Conservation (phyloP, 441 rosid species). For the Brassica balearica region DNA sequence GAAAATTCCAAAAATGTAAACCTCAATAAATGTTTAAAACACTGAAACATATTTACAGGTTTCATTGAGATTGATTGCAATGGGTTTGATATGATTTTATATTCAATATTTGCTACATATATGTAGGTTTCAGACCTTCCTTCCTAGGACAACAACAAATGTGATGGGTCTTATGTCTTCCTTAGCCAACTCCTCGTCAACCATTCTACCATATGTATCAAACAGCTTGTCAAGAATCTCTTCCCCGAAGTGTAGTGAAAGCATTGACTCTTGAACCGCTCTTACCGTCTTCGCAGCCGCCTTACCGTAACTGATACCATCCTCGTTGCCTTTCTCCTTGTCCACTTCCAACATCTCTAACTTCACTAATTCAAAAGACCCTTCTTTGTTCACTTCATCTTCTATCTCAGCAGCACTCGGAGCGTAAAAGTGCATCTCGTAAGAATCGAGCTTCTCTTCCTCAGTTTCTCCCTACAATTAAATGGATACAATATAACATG, state of each 20-base stretch:
- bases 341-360: slow-evolving; percentile 60
- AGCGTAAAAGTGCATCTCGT: slow-evolving; percentile 77
- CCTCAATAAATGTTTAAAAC: not conserved
- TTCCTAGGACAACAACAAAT: slow-evolving; percentile 62
- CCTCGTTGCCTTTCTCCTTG: slow-evolving; percentile 33
- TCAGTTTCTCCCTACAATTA: slow-evolving; percentile 61
- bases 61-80: too few relatives aligned
- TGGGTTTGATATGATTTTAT: not conserved
- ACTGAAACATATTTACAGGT: not conserved
- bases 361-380: slow-evolving; percentile 58
- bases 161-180: slow-evolving; percentile 67
- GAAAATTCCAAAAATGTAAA: not conserved
- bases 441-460: slow-evolving; percentile 71
- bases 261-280: slow-evolving; percentile 86
- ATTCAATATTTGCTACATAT: not conserved
- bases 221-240: slow-evolving; percentile 66
- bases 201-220: slow-evolving; percentile 54
- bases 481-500: not conserved
- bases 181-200: slow-evolving; percentile 63
- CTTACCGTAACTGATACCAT: slow-evolving; percentile 56
- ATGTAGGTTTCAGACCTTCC: slow-evolving; percentile 47
- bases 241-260: slow-evolving; percentile 68
- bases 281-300: slow-evolving; percentile 71
- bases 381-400: slow-evolving; percentile 59
- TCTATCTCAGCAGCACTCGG: slow-evolving; percentile 72